Evolutionary conservation across 2,329 filamentous ascomycete genomes (phyloP), one percentile per base, ranked within the genome.

Genomic region (Aureobasidium musti): DNA sequence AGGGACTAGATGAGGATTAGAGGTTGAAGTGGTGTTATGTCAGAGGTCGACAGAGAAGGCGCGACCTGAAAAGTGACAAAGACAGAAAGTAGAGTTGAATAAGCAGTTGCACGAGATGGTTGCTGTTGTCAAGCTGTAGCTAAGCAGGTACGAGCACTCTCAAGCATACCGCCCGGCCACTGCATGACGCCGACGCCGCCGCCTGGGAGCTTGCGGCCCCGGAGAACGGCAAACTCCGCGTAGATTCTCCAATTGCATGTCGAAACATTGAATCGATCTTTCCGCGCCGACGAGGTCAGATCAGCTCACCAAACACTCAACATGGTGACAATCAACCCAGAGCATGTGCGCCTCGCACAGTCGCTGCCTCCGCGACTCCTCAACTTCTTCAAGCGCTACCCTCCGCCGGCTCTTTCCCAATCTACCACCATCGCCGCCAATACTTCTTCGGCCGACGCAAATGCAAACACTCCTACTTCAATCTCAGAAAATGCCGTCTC

Each of bases 371-470:
- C 86, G 64, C 89, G 89, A 47, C 86, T 99, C 53, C 86, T 90
- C 75, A 87, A 88, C 74, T 97, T 99, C 85, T 90, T 99, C 79
- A 89, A 90, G 67, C 90, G 91, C 71, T 97, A 94, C 78, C 95
- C 95, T 49, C 92, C 94, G 30, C 56, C 84, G 74, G 75, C 76
- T 72, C 72, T 86, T 77, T 73, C 82, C 76, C 77, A 71, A 74
- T 76, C 28, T 68, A 64, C 73, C 70, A 49, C 71, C 65, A 63
- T 72, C 66, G 70, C 75, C 60, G 67, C 71, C 57, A 67, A 81
- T 61, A 75, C 74, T 35, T 73, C 74, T 37, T 80, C 86, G 68
- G 78, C 84, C 67, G 75, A 77, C 68, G 71, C 74, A 56, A 74
- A 75, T 59, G 77, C 78, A 66, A 69, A 75, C 57, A 66, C 72